These are phyloP conservation scores for Tolypocladium pustulatum DNA, from an alignment of 2,329 filamentous ascomycete genomes.

Conservation along the genomic window DNA sequence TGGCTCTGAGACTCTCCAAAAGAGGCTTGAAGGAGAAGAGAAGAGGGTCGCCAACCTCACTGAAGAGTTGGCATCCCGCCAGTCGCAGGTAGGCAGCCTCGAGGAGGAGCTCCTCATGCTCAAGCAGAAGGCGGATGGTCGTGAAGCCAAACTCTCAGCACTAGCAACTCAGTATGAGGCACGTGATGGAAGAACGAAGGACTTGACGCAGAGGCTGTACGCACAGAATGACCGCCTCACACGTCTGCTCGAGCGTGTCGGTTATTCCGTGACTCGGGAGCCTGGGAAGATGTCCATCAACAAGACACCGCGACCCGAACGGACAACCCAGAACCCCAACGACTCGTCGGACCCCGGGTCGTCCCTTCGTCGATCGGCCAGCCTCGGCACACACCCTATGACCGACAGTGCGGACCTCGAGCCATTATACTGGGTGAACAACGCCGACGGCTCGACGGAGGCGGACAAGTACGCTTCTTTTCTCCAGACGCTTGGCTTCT, in stretches of 20 bases:
- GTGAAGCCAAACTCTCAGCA: conserved; percentile 40
- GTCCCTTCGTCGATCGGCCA: conserved; percentile 43
- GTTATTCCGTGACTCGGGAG: conserved; percentile 70
- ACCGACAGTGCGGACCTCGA: conserved; percentile 58
- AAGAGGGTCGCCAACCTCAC: conserved; percentile 55
- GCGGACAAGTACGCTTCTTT: conserved; percentile 65
- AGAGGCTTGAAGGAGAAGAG: conserved; percentile 67
- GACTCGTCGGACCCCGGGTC: conserved; percentile 46
- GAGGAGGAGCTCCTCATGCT: conserved; percentile 65
- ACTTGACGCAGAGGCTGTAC: conserved; percentile 75
- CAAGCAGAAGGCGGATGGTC: conserved; percentile 51
- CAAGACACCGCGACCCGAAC: conserved; percentile 53
- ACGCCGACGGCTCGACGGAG: conserved; percentile 54
- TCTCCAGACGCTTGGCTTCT: conserved; percentile 60
- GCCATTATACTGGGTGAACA: conserved; percentile 74
- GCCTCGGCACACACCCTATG: conserved; percentile 40
- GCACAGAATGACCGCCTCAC: conserved; percentile 76
- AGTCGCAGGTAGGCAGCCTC: conserved; percentile 63
- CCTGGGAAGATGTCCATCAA: conserved; percentile 65
- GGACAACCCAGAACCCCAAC: conserved; percentile 42
- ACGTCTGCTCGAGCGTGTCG: conserved; percentile 74
- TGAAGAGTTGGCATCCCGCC: conserved; percentile 62
- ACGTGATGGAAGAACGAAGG: conserved; percentile 64
- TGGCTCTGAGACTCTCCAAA: conserved; percentile 68
- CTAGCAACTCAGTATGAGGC: conserved; percentile 52